Evolutionary conservation across 1,139 yeast species (phyloP).

Genomic region (Nakaseomyces uthaithaninus): DNA sequence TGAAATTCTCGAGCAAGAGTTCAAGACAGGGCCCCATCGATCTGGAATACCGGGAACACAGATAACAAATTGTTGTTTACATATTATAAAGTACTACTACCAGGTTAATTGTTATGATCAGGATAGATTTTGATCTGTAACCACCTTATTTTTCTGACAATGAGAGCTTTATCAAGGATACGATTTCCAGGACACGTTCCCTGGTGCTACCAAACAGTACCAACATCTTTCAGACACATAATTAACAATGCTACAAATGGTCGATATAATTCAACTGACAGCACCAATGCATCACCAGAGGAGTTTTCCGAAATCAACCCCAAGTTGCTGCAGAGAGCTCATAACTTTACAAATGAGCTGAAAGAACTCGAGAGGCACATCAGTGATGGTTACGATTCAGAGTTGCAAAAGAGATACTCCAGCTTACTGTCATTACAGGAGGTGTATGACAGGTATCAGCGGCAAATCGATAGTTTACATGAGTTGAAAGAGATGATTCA

Average conservation of each 20-base stretch:
- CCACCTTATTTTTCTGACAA: no score
- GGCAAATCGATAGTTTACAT: constrained; percentile 31
- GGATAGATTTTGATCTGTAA: no score
- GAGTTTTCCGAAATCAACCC: constrained; percentile 42
- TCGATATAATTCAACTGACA: neutral
- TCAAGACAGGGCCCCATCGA: no score
- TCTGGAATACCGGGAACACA: no score
- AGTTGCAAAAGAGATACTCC: constrained; percentile 49
- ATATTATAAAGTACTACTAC: no score
- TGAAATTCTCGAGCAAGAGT: no score
- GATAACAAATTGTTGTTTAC: no score
- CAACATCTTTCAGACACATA: no score
- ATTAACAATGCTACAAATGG: neutral
- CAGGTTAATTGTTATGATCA: no score
- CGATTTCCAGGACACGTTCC: neutral
- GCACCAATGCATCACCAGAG: neutral
- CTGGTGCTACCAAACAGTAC: neutral
- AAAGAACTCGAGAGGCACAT: constrained; percentile 41
- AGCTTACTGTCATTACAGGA: constrained; percentile 48
- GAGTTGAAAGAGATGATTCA: constrained; percentile 35
- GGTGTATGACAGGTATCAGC: constrained; percentile 41
- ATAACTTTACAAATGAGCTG: constrained; percentile 44
- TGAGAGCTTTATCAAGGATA: constrained; percentile 2
- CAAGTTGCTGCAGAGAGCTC: constrained; percentile 54
- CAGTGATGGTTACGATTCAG: constrained; percentile 40